Evolutionary conservation across 2,329 filamentous ascomycete species (phyloP).

Genomic region (Juglanconis juglandina): DNA sequence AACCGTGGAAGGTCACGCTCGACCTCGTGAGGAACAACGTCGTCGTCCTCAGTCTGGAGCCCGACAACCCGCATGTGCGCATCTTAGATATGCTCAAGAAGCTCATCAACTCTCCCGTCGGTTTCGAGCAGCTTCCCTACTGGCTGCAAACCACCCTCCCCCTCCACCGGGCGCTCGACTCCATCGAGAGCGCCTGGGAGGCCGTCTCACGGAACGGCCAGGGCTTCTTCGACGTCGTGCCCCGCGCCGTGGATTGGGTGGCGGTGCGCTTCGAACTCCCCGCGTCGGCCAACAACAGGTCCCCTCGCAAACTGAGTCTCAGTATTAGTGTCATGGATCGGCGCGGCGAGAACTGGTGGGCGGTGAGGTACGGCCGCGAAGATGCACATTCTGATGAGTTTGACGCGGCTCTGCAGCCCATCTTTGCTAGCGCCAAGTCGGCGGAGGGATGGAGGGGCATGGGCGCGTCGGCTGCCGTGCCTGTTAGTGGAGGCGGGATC

Average conservation of each 20-base stretch:
- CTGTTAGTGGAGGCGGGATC: conserved; percentile 38
- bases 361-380: conserved; percentile 35
- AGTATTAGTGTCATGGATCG: conserved; percentile 50
- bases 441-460: conserved; percentile 48
- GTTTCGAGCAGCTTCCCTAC: conserved; percentile 50
- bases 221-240: conserved; percentile 48
- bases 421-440: conserved; percentile 39
- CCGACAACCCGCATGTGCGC: conserved; percentile 64
- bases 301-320: conserved; percentile 42
- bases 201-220: conserved; percentile 38
- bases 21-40: conserved; percentile 50
- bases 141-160: conserved; percentile 61
- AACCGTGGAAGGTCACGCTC: conserved; percentile 51
- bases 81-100: conserved; percentile 56
- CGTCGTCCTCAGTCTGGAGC: conserved; percentile 58
- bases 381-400: conserved; percentile 29
- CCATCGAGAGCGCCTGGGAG: conserved; percentile 56
- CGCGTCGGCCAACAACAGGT: conserved; percentile 19
- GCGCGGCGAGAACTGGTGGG: conserved; percentile 50
- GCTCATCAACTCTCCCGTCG: conserved; percentile 53
- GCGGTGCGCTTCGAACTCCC: conserved; percentile 50
- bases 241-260: conserved; percentile 55
- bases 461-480: conserved; percentile 41
- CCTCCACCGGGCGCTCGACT: conserved; percentile 58
- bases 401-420: conserved; percentile 36